These are phyloP conservation scores for Cercospora citrullina DNA, from an alignment of 2,329 filamentous ascomycete genomes.

Conservation along the genomic window DNA sequence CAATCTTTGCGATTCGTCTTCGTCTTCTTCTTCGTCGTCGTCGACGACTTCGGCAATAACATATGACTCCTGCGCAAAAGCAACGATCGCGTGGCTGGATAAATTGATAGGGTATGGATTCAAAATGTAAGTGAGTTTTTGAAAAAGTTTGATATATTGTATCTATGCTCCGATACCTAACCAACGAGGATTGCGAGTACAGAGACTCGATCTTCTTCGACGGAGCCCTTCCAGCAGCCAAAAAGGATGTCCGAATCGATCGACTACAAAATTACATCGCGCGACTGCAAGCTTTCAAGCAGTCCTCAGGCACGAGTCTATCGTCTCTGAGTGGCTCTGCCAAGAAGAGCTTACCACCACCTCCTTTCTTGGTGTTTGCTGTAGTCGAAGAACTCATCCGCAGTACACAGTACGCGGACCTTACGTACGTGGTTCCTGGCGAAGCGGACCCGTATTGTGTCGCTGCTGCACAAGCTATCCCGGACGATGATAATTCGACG, in stretches of 20 bases:
- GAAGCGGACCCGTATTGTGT: conserved; percentile 87
- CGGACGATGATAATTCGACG: conserved; percentile 21
- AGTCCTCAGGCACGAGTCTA: conserved; percentile 29
- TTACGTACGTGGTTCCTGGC: conserved; percentile 67
- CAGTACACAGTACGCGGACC: conserved; percentile 42
- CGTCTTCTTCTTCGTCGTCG: not conserved
- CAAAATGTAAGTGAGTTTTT: conserved; percentile 57
- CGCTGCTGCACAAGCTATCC: conserved; percentile 56
- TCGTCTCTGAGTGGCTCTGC: conserved; percentile 15
- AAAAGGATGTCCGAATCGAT: conserved; percentile 61
- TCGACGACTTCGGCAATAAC: conserved; percentile 1
- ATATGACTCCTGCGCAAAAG: conserved; percentile 63
- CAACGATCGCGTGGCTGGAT: conserved; percentile 63
- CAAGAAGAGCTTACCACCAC: conserved; percentile 51
- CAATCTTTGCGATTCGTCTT: conserved; percentile 25
- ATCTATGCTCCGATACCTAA: not conserved
- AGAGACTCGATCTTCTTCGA: conserved; percentile 81
- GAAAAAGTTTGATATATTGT: not conserved
- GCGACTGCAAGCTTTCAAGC: conserved; percentile 55
- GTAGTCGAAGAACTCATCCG: conserved; percentile 68
- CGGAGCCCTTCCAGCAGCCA: conserved; percentile 70
- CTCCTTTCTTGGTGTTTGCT: conserved; percentile 73
- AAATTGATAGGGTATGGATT: conserved; percentile 57
- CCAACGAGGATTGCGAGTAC: not conserved
- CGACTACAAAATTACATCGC: conserved; percentile 61